Conservation (phyloP, 441 rosid species). For the Jatropha podagrica region DNA sequence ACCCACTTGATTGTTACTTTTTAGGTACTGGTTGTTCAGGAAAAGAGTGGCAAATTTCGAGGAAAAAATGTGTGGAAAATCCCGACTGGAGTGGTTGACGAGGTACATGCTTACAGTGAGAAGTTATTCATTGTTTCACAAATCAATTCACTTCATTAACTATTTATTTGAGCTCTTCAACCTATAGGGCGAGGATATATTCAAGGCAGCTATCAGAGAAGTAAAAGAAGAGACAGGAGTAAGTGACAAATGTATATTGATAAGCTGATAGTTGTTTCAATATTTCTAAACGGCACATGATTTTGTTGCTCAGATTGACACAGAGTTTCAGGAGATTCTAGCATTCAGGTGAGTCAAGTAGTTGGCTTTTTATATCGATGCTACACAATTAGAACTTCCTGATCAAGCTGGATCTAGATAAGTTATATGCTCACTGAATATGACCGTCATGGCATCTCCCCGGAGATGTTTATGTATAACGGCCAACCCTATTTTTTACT, state of each 20-base stretch:
- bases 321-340: constrained; percentile 66
- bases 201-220: constrained; percentile 70
- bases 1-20: constrained; percentile 11
- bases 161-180: constrained; percentile 11
- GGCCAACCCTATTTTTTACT: neutral
- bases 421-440: neutral
- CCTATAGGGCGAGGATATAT: constrained; percentile 74
- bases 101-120: constrained; percentile 43
- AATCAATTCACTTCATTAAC: neutral
- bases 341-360: constrained; percentile 60
- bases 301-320: constrained; percentile 55
- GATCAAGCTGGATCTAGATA: too few species aligned
- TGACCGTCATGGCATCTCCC: neutral
- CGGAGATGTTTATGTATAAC: neutral
- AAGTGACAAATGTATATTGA: constrained; percentile 28
- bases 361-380: neutral
- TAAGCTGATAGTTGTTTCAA: constrained; percentile 2
- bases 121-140: constrained; percentile 12
- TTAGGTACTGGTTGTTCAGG: constrained; percentile 83
- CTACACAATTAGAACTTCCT: neutral
- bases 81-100: constrained; percentile 87
- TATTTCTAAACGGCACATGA: constrained; percentile 8
- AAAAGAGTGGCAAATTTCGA: constrained; percentile 55
- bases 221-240: constrained; percentile 92
- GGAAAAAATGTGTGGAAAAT: constrained; percentile 83